Evolutionary conservation across 1,284 basidiomycete genomes (phyloP).

Genomic region (Sparassis latifolia): DNA sequence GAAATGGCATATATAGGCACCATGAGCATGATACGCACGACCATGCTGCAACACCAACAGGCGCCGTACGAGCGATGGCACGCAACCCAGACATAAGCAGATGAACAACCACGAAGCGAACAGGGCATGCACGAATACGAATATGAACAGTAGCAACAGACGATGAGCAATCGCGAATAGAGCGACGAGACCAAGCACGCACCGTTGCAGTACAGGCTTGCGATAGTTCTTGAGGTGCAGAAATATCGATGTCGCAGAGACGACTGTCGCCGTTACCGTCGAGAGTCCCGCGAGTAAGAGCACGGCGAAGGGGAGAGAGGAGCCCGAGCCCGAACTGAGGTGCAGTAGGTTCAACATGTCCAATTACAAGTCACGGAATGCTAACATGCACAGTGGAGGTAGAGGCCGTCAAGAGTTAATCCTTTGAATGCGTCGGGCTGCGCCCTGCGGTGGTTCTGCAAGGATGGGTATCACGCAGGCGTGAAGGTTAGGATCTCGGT

Average conservation of each 20-base stretch:
- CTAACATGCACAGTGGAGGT: too few species aligned
- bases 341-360: background rate
- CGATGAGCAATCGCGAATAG: background rate
- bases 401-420: too few species aligned
- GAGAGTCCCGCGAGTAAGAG: conserved; percentile 57
- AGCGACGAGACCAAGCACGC: conserved; percentile 13
- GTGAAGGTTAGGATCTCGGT: too few species aligned
- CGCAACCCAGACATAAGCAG: background rate
- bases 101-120: background rate
- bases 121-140: background rate
- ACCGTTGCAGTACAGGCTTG: conserved; percentile 79
- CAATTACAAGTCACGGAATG: too few species aligned
- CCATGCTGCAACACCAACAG: conserved; percentile 53
- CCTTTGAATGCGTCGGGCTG: too few species aligned
- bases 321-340: conserved; percentile 33
- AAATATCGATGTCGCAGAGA: conserved; percentile 80
- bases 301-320: conserved; percentile 41
- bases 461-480: too few species aligned
- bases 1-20: conserved; percentile 91
- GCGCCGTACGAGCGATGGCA: background rate
- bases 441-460: too few species aligned
- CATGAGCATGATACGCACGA: conserved; percentile 96
- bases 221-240: conserved; percentile 90
- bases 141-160: background rate
- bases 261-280: conserved; percentile 65